A percentile compares a stretch with the other conserved stretches of the same genome.
phyloP scores from a whole-genome alignment of 345 rosid genomes.

The Pugionium dolabratum region DNA sequence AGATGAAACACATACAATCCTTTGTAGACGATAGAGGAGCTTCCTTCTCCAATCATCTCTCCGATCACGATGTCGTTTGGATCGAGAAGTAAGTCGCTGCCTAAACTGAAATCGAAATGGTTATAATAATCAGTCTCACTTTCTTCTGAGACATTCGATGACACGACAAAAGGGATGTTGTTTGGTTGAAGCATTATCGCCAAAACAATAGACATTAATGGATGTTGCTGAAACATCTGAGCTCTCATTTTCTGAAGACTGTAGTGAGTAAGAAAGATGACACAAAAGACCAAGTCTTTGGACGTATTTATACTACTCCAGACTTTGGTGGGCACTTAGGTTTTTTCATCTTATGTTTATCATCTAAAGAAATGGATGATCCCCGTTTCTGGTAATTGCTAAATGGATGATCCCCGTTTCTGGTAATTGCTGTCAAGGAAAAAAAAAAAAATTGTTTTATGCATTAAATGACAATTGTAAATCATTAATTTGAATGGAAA shows the following conservation, averaged over 20 bases:
- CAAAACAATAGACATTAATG: not conserved
- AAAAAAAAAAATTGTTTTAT: not conserved
- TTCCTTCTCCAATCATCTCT: slow-evolving; percentile 56
- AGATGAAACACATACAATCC: slow-evolving; percentile 51
- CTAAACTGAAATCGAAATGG: slow-evolving; percentile 44
- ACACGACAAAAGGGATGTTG: too few species aligned
- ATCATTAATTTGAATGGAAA: not conserved
- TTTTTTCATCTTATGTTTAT: too few species aligned
- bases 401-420: too few species aligned
- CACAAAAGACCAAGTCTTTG: not conserved
- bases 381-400: too few species aligned
- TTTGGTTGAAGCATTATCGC: not conserved
- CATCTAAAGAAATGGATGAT: too few species aligned
- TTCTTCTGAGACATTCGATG: not conserved
- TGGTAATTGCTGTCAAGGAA: too few species aligned
- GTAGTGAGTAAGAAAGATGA: not conserved
- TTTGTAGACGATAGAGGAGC: slow-evolving; percentile 45
- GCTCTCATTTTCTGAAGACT: slow-evolving; percentile 4
- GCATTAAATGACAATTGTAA: not conserved
- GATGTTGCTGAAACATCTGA: not conserved
- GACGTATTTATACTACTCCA: not conserved
- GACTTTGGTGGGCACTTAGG: not conserved
- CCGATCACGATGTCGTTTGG: slow-evolving; percentile 35
- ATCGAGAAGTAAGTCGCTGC: slow-evolving; percentile 45
- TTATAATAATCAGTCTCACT: slow-evolving; percentile 12